These are phyloP conservation scores for Ustilago shanxiensis DNA, from an alignment of 1,284 basidiomycete genomes.

Conservation along the genomic window DNA sequence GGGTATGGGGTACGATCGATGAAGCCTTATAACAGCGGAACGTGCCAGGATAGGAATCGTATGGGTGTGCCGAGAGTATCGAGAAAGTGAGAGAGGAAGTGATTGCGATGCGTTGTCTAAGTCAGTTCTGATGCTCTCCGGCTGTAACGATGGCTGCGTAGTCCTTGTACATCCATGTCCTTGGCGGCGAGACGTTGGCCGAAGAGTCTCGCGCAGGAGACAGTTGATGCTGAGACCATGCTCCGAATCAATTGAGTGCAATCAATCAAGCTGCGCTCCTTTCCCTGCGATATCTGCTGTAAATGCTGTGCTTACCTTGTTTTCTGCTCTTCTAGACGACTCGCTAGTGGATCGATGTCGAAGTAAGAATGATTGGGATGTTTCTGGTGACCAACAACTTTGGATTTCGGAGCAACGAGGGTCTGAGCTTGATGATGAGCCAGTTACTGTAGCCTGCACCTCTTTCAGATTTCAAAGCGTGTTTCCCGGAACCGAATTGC, in stretches of 20 bases:
- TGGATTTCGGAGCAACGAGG: background rate
- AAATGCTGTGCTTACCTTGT: background rate
- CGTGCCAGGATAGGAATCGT: too few relatives aligned
- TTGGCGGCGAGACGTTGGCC: too few relatives aligned
- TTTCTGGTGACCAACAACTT: background rate
- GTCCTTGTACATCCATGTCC: too few relatives aligned
- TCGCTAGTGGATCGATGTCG: background rate
- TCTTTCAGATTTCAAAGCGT: background rate
- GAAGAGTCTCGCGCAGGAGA: too few relatives aligned
- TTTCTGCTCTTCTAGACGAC: background rate
- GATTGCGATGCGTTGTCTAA: background rate
- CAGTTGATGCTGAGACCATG: too few relatives aligned
- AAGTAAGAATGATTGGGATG: background rate
- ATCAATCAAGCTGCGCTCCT: background rate
- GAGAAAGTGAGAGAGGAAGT: background rate
- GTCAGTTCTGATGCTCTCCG: background rate
- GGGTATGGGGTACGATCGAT: too few relatives aligned
- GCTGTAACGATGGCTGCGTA: too few relatives aligned
- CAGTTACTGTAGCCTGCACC: background rate
- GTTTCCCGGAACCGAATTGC: background rate
- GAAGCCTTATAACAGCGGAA: background rate
- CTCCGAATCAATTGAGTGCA: too few relatives aligned
- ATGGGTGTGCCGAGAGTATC: too few relatives aligned
- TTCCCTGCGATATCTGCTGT: too few relatives aligned
- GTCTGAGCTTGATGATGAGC: conserved; percentile 5